These are phyloP conservation scores for Botrytis byssoidea DNA, from an alignment of 2,329 filamentous ascomycete species.

Conservation along the genomic window DNA sequence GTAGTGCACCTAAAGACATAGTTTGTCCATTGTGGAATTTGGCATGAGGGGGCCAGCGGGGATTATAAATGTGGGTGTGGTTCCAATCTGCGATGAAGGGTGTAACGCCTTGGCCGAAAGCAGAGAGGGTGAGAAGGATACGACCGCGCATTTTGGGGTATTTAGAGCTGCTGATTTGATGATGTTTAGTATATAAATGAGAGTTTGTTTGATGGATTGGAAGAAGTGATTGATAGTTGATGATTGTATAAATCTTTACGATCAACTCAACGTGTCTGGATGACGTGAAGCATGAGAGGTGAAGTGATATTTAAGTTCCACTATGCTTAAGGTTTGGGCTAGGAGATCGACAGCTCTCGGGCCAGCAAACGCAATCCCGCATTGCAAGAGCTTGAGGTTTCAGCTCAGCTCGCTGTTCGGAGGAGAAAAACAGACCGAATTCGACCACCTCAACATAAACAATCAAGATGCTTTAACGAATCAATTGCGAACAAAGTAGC, in stretches of 20 bases:
- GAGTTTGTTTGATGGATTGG: background rate
- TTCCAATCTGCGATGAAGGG: slow-evolving; percentile 41
- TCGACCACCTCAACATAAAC: background rate
- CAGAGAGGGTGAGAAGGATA: slow-evolving; percentile 29
- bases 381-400: background rate
- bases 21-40: slow-evolving; percentile 54
- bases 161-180: background rate
- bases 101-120: slow-evolving; percentile 28
- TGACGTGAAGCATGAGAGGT: background rate
- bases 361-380: background rate
- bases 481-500: background rate
- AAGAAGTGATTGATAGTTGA: background rate
- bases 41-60: slow-evolving; percentile 50
- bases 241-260: background rate
- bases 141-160: slow-evolving; percentile 25
- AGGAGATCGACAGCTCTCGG: background rate
- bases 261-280: background rate
- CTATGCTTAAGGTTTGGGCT: background rate
- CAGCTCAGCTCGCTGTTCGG: background rate
- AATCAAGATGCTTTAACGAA: background rate
- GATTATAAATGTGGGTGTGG: slow-evolving; percentile 49
- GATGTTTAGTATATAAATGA: background rate
- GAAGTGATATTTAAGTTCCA: background rate
- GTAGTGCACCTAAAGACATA: slow-evolving; percentile 46
- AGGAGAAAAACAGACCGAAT: background rate